Conservation (phyloP, 1,139 yeast species). For the Petasospora rhodanensis region DNA sequence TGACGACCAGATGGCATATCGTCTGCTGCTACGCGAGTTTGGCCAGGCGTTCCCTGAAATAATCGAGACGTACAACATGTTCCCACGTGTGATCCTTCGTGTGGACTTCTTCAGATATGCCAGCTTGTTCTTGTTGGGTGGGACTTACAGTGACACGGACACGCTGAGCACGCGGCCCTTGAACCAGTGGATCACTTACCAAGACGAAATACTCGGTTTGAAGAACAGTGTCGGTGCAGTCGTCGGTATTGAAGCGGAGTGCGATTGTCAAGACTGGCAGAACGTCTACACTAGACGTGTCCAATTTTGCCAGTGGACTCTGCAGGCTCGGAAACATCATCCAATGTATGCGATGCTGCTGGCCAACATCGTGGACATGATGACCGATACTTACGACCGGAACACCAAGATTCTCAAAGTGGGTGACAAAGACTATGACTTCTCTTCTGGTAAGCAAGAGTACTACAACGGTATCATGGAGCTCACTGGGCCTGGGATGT, state of each 20-base stretch:
- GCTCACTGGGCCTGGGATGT: constrained; percentile 59
- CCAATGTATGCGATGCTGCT: constrained; percentile 54
- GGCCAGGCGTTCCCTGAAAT: constrained; percentile 40
- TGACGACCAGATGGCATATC: constrained; percentile 11
- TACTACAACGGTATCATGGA: constrained; percentile 39
- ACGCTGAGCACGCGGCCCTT: constrained; percentile 16
- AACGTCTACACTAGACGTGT: constrained; percentile 33
- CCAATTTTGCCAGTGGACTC: constrained; percentile 43
- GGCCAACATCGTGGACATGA: constrained; percentile 46
- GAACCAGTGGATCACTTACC: constrained; percentile 21
- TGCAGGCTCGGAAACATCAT: constrained; percentile 45
- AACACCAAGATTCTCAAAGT: constrained; percentile 28
- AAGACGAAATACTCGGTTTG: constrained; percentile 23
- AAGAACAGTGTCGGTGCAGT: constrained; percentile 38
- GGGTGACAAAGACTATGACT: constrained; percentile 22
- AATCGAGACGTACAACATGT: constrained; percentile 38
- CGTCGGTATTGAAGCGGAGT: constrained; percentile 37
- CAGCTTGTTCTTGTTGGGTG: constrained; percentile 48
- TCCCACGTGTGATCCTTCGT: constrained; percentile 46
- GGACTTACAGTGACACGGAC: constrained; percentile 51
- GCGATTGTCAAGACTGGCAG: constrained; percentile 30
- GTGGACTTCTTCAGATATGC: constrained; percentile 51
- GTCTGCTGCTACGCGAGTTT: constrained; percentile 9
- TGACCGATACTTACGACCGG: constrained; percentile 34
- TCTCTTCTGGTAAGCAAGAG: constrained; percentile 11